Conservation (phyloP, 495 filamentous ascomycete species). For the Lepraria neglecta region DNA sequence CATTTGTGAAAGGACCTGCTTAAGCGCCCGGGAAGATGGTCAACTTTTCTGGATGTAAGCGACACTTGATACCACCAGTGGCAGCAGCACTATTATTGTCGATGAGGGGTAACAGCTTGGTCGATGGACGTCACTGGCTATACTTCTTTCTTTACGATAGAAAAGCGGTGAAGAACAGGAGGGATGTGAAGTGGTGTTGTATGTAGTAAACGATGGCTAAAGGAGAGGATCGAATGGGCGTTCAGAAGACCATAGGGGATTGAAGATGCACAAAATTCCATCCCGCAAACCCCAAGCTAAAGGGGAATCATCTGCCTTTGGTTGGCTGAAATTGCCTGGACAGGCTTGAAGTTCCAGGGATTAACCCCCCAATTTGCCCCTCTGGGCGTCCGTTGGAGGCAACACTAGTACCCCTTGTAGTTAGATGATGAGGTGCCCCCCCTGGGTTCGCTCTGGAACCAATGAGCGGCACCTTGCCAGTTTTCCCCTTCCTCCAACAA, state of each 20-base stretch:
- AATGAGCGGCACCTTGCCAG: neutral
- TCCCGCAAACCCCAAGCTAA: neutral
- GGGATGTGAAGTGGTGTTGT: neutral
- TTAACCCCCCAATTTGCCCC: no score
- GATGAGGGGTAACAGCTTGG: slow-evolving; percentile 5
- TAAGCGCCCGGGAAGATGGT: slow-evolving; percentile 12
- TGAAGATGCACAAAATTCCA: slow-evolving; percentile 8
- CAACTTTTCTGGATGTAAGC: slow-evolving; percentile 6
- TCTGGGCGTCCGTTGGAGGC: no score
- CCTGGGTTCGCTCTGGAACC: neutral
- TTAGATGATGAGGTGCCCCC: no score
- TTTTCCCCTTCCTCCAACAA: neutral
- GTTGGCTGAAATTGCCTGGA: neutral
- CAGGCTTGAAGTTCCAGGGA: no score
- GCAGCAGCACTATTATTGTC: slow-evolving; percentile 4
- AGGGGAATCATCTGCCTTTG: neutral
- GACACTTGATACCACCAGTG: neutral
- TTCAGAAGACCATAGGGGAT: neutral
- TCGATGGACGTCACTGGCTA: neutral
- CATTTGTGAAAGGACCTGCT: slow-evolving; percentile 12
- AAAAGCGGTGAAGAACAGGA: slow-evolving; percentile 10
- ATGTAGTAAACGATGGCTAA: neutral
- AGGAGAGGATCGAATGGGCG: slow-evolving; percentile 1
- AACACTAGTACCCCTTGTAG: no score
- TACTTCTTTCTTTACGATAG: neutral